Percentiles rank a stretch among this genome's conserved stretches.
Evolutionary conservation across 345 rosid species (phyloP).

Genomic region (Gossypium stocksii): DNA sequence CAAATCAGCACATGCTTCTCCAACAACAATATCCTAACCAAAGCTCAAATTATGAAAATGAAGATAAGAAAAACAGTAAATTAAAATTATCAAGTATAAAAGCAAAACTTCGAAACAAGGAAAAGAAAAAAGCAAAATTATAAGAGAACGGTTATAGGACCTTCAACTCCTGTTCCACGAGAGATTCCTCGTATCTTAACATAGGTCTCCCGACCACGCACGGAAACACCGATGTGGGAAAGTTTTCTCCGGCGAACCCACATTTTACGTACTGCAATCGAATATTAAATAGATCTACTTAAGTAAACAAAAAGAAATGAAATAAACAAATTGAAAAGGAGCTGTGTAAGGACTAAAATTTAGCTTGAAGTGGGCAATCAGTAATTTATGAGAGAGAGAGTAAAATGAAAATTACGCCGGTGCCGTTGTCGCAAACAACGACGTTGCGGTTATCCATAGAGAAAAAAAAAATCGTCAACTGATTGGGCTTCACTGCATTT

Average conservation of each 20-base stretch:
- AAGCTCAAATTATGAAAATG: neutral
- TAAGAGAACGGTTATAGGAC: slow-evolving; percentile 23
- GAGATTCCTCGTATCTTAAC: slow-evolving; percentile 88
- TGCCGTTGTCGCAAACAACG: slow-evolving; percentile 95
- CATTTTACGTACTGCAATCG: slow-evolving; percentile 89
- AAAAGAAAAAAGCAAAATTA: neutral
- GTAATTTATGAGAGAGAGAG: neutral
- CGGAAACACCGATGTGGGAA: slow-evolving; percentile 92
- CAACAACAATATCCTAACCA: slow-evolving; percentile 81
- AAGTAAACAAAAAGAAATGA: slow-evolving; percentile 4
- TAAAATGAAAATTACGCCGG: slow-evolving; percentile 53
- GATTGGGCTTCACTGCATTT: neutral
- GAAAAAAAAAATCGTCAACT: neutral
- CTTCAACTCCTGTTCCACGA: slow-evolving; percentile 85
- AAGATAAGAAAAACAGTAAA: neutral
- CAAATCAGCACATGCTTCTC: slow-evolving; percentile 78
- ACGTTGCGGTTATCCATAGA: slow-evolving; percentile 75
- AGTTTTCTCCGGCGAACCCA: slow-evolving; percentile 97
- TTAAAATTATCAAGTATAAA: neutral
- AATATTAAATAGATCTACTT: slow-evolving; percentile 8
- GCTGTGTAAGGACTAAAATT: neutral
- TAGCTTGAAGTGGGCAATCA: neutral
- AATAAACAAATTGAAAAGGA: neutral
- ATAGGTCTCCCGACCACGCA: slow-evolving; percentile 93
- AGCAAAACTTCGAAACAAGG: neutral